phyloP scores from a whole-genome alignment of 2,329 filamentous ascomycete genomes.

The Fonsecaea monophora region DNA sequence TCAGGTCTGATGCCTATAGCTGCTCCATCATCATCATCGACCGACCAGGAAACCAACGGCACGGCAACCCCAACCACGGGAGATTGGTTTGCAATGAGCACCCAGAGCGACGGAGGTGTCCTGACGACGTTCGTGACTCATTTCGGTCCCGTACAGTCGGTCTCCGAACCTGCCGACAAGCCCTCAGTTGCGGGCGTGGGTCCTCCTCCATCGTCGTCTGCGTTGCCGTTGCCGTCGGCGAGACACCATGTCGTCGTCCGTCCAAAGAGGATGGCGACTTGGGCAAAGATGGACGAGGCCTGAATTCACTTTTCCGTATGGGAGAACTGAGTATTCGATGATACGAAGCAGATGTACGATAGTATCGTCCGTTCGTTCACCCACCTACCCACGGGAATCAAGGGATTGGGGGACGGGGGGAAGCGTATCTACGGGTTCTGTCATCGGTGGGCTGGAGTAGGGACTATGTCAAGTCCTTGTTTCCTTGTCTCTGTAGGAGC shows the following conservation, averaged over 20 bases:
- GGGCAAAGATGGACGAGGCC: conserved; percentile 2
- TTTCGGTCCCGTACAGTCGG: background rate
- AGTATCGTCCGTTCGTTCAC: background rate
- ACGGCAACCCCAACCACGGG: conserved; percentile 1
- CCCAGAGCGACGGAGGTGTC: conserved; percentile 6
- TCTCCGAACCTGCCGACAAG: background rate
- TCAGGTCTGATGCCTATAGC: background rate
- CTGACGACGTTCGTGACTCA: conserved; percentile 10
- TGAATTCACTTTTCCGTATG: too few species aligned
- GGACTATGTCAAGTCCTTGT: background rate
- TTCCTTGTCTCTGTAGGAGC: background rate
- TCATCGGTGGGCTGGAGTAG: background rate
- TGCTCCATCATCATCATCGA: background rate
- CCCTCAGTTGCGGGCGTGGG: too few species aligned
- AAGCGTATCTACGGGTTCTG: background rate
- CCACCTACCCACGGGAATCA: too few species aligned
- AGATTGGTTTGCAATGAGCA: conserved; percentile 15
- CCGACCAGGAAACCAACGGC: background rate
- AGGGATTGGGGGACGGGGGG: background rate
- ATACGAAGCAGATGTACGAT: background rate
- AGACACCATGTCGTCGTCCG: conserved; percentile 7
- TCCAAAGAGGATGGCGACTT: conserved; percentile 12
- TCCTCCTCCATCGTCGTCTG: too few species aligned
- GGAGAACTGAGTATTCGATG: background rate
- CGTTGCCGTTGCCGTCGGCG: background rate